These are phyloP conservation scores for Pyrenula aspistea DNA, from an alignment of 495 filamentous ascomycete species.

Conservation along the genomic window DNA sequence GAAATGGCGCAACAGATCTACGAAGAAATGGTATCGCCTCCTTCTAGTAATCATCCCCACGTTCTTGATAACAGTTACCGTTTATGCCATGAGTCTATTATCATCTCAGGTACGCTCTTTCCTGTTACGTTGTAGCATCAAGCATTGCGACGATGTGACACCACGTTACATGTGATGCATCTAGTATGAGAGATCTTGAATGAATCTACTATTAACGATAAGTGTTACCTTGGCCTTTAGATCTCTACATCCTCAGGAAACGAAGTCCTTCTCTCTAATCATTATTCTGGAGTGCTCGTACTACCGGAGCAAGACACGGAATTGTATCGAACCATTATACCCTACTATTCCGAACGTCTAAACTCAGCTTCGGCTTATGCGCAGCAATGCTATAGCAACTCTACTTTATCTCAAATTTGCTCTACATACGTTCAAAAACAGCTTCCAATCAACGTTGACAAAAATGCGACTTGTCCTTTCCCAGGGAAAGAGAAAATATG, in stretches of 20 bases:
- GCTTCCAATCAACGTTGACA: not conserved
- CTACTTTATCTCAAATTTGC: not conserved
- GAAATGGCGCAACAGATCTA: not conserved
- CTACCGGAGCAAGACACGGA: not conserved
- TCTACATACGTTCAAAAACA: not conserved
- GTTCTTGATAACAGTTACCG: not conserved
- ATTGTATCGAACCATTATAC: not conserved
- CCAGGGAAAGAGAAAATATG: not conserved
- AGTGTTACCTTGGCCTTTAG: not conserved
- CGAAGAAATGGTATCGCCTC: not conserved
- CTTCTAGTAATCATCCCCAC: not conserved
- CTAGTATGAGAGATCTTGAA: not conserved
- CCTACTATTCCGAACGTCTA: not conserved
- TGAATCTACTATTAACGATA: not conserved
- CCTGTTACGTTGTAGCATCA: not conserved
- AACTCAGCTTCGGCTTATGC: not conserved
- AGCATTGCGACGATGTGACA: not conserved
- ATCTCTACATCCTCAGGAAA: not conserved
- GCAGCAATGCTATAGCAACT: not conserved
- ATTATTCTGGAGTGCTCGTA: not conserved
- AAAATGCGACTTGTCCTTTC: not conserved
- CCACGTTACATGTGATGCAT: not conserved
- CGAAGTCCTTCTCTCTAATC: not conserved
- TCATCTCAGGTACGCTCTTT: not conserved
- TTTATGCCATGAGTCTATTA: not conserved